These are phyloP conservation scores for Hansenula lynferdii DNA, from an alignment of 1,139 yeast genomes.

Conservation along the genomic window DNA sequence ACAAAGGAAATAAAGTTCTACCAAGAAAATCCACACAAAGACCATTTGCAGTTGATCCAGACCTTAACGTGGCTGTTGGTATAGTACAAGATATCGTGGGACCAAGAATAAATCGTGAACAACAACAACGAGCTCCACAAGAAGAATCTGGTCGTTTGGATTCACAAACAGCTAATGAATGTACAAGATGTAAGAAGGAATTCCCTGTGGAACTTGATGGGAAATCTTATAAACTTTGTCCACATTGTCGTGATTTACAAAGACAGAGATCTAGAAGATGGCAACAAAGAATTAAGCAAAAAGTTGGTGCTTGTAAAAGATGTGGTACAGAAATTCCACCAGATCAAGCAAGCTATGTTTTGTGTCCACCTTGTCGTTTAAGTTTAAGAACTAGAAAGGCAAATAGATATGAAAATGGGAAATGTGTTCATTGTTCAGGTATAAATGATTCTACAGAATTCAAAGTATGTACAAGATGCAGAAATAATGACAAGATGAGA, in stretches of 20 bases:
- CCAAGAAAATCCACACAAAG: conserved; percentile 10
- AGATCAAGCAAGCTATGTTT: conserved; percentile 46
- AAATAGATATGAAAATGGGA: conserved; percentile 55
- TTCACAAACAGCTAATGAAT: too few species aligned
- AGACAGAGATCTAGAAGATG: conserved; percentile 58
- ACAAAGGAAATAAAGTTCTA: conserved; percentile 3
- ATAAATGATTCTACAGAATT: conserved; percentile 46
- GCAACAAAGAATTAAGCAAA: conserved; percentile 58
- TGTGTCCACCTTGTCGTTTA: conserved; percentile 56
- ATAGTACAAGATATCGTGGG: conserved; percentile 16
- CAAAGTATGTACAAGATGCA: conserved; percentile 60
- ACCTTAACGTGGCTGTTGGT: conserved; percentile 17
- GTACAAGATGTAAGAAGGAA: conserved; percentile 57
- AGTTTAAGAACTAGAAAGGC: conserved; percentile 52
- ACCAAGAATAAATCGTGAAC: conserved; percentile 10
- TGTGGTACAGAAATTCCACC: conserved; percentile 53
- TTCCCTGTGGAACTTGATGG: conserved; percentile 48
- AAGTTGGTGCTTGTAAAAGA: conserved; percentile 58
- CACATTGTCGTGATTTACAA: conserved; percentile 60
- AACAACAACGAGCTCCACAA: too few species aligned
- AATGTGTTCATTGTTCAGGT: conserved; percentile 65
- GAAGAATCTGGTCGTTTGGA: too few species aligned
- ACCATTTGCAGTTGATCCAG: conserved; percentile 19
- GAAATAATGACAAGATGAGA: conserved; percentile 55
- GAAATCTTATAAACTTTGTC: conserved; percentile 51